Evolutionary conservation across 2,329 filamentous ascomycete genomes (phyloP).

Genomic region (Xylaria sp.): DNA sequence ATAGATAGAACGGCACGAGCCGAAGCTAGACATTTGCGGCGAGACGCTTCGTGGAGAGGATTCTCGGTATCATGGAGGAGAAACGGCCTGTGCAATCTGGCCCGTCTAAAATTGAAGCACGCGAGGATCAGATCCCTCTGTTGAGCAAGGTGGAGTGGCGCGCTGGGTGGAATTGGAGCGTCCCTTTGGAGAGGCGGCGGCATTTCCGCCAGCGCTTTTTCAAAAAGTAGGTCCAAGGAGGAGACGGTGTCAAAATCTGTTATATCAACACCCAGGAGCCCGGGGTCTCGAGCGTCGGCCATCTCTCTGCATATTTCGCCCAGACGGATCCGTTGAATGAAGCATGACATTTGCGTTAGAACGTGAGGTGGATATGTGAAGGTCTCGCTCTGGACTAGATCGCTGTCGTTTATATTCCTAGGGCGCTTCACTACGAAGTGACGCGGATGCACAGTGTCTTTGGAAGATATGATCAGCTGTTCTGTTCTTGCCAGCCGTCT

Average conservation of each 20-base stretch:
- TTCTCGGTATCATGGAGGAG: slow-evolving; percentile 30
- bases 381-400: slow-evolving; percentile 40
- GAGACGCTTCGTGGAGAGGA: slow-evolving; percentile 23
- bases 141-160: slow-evolving; percentile 24
- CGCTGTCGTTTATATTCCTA: slow-evolving; percentile 47
- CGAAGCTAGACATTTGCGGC: slow-evolving; percentile 34
- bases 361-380: slow-evolving; percentile 40
- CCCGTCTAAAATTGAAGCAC: slow-evolving; percentile 35
- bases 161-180: slow-evolving; percentile 18
- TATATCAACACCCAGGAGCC: slow-evolving; percentile 34
- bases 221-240: slow-evolving; percentile 42
- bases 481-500: no score
- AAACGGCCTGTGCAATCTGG: slow-evolving; percentile 38
- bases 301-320: slow-evolving; percentile 46
- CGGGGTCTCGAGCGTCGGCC: slow-evolving; percentile 40
- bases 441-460: slow-evolving; percentile 45
- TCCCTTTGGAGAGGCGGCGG: slow-evolving; percentile 29
- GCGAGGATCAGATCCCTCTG: slow-evolving; percentile 34
- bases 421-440: slow-evolving; percentile 49
- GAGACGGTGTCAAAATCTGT: slow-evolving; percentile 42
- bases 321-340: slow-evolving; percentile 47
- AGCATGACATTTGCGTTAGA: slow-evolving; percentile 46
- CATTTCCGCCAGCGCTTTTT: slow-evolving; percentile 25
- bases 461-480: slow-evolving; percentile 42
- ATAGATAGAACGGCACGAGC: slow-evolving; percentile 35